Evolutionary conservation across 116 monocot species (phyloP), one percentile per base, ranked within the genome.

Genomic region (Zostera marina): DNA sequence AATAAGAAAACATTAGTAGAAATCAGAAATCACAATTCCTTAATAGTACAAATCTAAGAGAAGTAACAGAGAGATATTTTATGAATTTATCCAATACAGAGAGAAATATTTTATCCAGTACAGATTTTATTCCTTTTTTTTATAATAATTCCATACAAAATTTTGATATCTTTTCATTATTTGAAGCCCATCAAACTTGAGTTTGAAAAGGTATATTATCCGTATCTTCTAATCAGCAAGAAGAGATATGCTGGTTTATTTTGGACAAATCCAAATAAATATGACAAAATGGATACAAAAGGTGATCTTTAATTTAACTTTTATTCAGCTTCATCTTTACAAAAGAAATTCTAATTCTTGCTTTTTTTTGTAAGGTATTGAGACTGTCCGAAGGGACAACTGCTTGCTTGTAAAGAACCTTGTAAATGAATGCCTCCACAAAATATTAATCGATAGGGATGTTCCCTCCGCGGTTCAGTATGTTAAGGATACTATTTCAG

Each of bases 311-410:
- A 16, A 39, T 32, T 52, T 17, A 51, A 52, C 14, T 9, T 12
- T 13, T 20, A 2, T 22, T 9, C 22, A 4, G 8, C 19, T 7
- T 61, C 12, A 43, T 55, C 26, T 47, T n/a, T 38, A 32, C 25
- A 66, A 9, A 45, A 23, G 17, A 0, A 2, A 12, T 40, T 43
- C 22, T 64, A 22, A 21, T 43, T 25, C 11, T 51, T 20, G 22
- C 32, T 42, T 62, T 63, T 73, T 4, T 19, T 52, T 23, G 21
- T 41, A 64, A 94, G 94, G 94, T 56, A 94, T 94, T 73, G 94
- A 94, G 68, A 94, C 94, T 14, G 94, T 94, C 55, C 81, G 88
- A 77, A 94, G 88, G 72, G 94, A 94, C 77, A 94, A 94, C 71
- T 94, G 94, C 61, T 70, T 94, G 44, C 56, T 94, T 38, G 94